Percentiles rank a stretch among this genome's conserved stretches.
Evolutionary conservation across 805 yeast species (phyloP).

Genomic region (Crinitomyces ghanaensis): DNA sequence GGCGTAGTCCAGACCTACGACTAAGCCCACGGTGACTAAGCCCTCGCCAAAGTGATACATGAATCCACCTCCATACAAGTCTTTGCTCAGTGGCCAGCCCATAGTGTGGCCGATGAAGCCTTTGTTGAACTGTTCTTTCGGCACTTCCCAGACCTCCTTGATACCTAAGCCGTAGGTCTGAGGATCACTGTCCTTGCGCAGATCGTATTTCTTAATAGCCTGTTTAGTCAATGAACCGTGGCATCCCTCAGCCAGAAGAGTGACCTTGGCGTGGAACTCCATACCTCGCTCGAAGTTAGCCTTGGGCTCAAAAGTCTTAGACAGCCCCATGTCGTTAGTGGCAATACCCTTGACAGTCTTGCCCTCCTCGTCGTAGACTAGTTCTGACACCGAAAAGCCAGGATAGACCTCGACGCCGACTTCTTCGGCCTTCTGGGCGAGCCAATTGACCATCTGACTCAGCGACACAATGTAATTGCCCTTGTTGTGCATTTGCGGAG

Average conservation of each 20-base stretch:
- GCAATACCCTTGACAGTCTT: slow-evolving; percentile 75
- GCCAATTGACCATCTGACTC: slow-evolving; percentile 66
- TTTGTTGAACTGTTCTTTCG: slow-evolving; percentile 62
- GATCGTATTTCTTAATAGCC: slow-evolving; percentile 52
- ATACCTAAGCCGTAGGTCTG: slow-evolving; percentile 96
- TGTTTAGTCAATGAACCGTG: slow-evolving; percentile 87
- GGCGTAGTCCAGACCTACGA: slow-evolving; percentile 84
- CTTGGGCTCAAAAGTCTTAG: slow-evolving; percentile 64
- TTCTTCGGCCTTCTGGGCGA: slow-evolving; percentile 83
- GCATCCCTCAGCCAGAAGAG: slow-evolving; percentile 95
- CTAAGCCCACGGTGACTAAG: slow-evolving; percentile 85
- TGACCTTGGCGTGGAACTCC: slow-evolving; percentile 88
- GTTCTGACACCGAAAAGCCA: slow-evolving; percentile 73
- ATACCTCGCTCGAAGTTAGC: slow-evolving; percentile 88
- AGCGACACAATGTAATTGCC: slow-evolving; percentile 82
- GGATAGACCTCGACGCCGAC: slow-evolving; percentile 91
- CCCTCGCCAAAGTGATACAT: slow-evolving; percentile 95
- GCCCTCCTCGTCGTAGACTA: slow-evolving; percentile 46
- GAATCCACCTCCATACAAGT: slow-evolving; percentile 92
- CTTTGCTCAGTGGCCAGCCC: slow-evolving; percentile 72
- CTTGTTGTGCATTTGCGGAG: slow-evolving; percentile 77
- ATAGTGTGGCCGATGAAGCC: slow-evolving; percentile 80
- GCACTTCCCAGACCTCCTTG: slow-evolving; percentile 95
- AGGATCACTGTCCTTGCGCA: slow-evolving; percentile 50
- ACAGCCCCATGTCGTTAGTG: slow-evolving; percentile 84